phyloP scores from a whole-genome alignment of 2,329 filamentous ascomycete genomes.

The Whalleya microplaca region DNA sequence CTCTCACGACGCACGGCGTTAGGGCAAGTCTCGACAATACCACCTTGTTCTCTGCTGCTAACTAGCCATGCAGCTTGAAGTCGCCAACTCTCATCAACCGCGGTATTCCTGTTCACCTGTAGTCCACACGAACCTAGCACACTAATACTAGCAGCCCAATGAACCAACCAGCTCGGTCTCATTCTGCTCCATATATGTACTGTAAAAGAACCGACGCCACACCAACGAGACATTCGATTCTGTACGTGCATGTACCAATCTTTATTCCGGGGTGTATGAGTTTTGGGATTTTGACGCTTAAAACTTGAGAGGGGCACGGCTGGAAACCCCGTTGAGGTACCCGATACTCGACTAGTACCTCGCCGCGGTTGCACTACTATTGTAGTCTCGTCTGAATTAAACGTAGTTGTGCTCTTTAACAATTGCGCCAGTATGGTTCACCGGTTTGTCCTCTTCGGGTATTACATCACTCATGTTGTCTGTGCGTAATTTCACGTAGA shows the following conservation, averaged over 20 bases:
- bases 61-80: conserved; percentile 22
- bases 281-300: background rate
- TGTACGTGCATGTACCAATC: conserved; percentile 21
- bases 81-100: conserved; percentile 8
- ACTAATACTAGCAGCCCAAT: background rate
- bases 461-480: too few relatives aligned
- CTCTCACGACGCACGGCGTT: conserved; percentile 20
- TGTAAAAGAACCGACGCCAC: background rate
- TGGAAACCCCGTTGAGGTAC: background rate
- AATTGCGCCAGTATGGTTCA: too few relatives aligned
- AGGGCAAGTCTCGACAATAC: background rate
- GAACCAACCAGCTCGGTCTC: background rate
- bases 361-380: too few relatives aligned
- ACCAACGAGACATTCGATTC: background rate
- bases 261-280: background rate
- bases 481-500: too few relatives aligned
- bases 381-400: too few relatives aligned
- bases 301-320: background rate
- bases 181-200: background rate
- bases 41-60: background rate
- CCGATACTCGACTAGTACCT: background rate
- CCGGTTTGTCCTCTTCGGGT: too few relatives aligned
- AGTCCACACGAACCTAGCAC: background rate
- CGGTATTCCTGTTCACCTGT: background rate
- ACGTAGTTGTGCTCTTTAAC: too few relatives aligned